Percentiles rank a stretch among this genome's conserved stretches.
Conservation (phyloP, 805 yeast genomes). For the Maudiozyma barnettii region DNA sequence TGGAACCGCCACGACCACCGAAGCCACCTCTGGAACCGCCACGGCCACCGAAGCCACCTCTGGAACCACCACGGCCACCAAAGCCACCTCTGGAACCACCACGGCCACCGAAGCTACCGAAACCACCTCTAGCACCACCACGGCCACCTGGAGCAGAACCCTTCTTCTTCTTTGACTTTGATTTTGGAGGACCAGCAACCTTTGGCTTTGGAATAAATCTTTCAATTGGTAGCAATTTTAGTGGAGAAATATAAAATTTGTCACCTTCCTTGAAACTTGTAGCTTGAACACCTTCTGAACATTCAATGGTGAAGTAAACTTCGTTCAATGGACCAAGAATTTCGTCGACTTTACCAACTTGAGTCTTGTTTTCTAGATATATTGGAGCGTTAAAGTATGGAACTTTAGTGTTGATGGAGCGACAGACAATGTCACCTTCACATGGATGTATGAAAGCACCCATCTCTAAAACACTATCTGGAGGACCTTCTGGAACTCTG, state of each 20-base stretch:
- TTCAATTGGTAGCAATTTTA: slow-evolving; percentile 89
- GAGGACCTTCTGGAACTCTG: slow-evolving; percentile 86
- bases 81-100: slow-evolving; percentile 39
- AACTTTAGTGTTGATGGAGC: slow-evolving; percentile 84
- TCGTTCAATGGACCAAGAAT: slow-evolving; percentile 95
- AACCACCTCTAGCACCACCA: slow-evolving; percentile 33
- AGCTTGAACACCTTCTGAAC: slow-evolving; percentile 94
- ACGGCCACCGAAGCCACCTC: slow-evolving; percentile 35
- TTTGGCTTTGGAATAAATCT: slow-evolving; percentile 96
- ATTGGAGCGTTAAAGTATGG: slow-evolving; percentile 99
- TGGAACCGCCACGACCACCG: slow-evolving; percentile 32
- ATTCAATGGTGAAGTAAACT: slow-evolving; percentile 94
- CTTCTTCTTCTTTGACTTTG: slow-evolving; percentile 57
- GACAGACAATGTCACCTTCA: slow-evolving; percentile 96
- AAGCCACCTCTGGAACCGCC: slow-evolving; percentile 36
- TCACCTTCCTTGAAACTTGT: slow-evolving; percentile 90
- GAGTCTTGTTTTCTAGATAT: slow-evolving; percentile 90
- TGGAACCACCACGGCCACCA: slow-evolving; percentile 36
- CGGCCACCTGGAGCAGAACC: slow-evolving; percentile 39
- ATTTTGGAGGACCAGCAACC: slow-evolving; percentile 72
- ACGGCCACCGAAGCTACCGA: slow-evolving; percentile 37
- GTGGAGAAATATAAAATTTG: slow-evolving; percentile 90
- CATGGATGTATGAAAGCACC: slow-evolving; percentile 87
- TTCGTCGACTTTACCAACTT: slow-evolving; percentile 96
- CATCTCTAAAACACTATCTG: slow-evolving; percentile 90